phyloP scores from a whole-genome alignment of 768 basidiomycete genomes.

The Suillus tomentosus region DNA sequence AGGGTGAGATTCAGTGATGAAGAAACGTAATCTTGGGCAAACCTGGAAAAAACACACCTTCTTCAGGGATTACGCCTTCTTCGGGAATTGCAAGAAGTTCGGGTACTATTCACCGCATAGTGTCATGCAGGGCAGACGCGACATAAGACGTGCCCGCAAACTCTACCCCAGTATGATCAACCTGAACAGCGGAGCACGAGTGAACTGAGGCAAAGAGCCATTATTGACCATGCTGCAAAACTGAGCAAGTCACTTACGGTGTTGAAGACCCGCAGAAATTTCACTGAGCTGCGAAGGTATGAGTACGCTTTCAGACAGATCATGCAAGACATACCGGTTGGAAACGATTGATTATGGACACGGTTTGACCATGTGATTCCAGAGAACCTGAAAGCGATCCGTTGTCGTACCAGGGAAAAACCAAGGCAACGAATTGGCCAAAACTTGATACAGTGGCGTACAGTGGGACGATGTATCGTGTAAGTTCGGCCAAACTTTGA shows the following conservation, averaged over 20 bases:
- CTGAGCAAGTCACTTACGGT: slow-evolving; percentile 19
- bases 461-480: slow-evolving; percentile 27
- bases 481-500: slow-evolving; percentile 28
- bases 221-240: background rate
- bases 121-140: background rate
- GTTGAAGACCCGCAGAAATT: slow-evolving; percentile 29
- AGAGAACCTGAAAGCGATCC: slow-evolving; percentile 20
- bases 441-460: slow-evolving; percentile 24
- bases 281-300: slow-evolving; percentile 23
- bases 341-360: slow-evolving; percentile 18
- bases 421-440: slow-evolving; percentile 29
- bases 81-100: no score
- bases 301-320: background rate
- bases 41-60: slow-evolving; percentile 15
- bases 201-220: slow-evolving; percentile 15
- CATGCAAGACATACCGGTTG: slow-evolving; percentile 16
- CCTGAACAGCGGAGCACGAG: slow-evolving; percentile 20
- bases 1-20: background rate
- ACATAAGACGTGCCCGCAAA: slow-evolving; percentile 15
- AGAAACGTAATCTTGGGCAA: background rate
- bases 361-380: slow-evolving; percentile 6
- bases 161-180: slow-evolving; percentile 22
- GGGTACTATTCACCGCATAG: background rate
- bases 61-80: no score
- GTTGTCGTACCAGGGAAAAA: slow-evolving; percentile 29